Conservation (phyloP, 1,139 yeast genomes). For the Candida labiduridarum region DNA sequence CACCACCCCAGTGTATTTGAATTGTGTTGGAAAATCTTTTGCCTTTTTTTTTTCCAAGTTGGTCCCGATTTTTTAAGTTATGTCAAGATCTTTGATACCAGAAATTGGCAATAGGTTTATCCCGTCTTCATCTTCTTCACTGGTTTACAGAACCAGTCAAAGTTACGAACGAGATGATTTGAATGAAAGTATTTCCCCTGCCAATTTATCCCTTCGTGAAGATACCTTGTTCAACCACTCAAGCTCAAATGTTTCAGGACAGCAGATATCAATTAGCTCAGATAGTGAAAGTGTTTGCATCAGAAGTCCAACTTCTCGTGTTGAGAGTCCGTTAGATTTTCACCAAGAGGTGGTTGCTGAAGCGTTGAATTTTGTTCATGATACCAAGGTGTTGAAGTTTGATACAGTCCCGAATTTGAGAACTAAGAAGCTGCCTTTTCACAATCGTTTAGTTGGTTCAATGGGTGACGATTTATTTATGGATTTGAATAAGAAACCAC, state of each 20-base stretch:
- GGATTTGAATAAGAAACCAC: neutral
- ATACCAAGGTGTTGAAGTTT: slow-evolving; percentile 37
- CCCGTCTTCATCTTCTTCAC: slow-evolving; percentile 23
- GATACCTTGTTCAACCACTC: slow-evolving; percentile 16
- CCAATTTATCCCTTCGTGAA: slow-evolving; percentile 16
- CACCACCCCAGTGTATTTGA: neutral
- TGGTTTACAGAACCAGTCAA: slow-evolving; percentile 19
- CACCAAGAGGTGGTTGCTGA: slow-evolving; percentile 39
- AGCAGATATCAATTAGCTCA: neutral
- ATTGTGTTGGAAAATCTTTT: neutral
- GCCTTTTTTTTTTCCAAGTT: neutral
- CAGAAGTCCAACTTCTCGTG: slow-evolving; percentile 2
- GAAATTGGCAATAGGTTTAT: slow-evolving; percentile 23
- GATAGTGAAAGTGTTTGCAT: neutral
- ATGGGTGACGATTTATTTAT: neutral
- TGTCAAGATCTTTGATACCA: slow-evolving; percentile 12
- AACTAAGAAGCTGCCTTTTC: neutral
- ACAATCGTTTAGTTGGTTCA: neutral
- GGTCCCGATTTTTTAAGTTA: neutral
- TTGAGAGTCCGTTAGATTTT: slow-evolving; percentile 7
- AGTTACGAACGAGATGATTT: slow-evolving; percentile 3
- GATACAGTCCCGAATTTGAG: slow-evolving; percentile 5
- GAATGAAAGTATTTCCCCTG: slow-evolving; percentile 7
- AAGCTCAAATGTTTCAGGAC: slow-evolving; percentile 7
- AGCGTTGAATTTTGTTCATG: slow-evolving; percentile 47